These are phyloP conservation scores for Punica granatum DNA, from an alignment of 345 rosid species.

Conservation along the genomic window DNA sequence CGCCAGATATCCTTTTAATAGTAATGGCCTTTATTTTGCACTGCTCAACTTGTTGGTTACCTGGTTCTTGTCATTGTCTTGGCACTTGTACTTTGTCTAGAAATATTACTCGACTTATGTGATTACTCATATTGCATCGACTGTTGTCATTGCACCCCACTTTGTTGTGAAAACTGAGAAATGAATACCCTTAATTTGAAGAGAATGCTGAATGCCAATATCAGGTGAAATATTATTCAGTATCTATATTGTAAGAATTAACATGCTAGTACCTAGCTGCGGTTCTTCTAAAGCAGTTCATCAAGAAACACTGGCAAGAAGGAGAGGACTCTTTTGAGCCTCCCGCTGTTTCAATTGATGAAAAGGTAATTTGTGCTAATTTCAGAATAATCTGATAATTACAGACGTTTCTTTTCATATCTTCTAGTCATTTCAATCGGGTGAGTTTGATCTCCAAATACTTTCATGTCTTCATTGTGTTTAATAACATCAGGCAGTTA, in stretches of 20 bases:
- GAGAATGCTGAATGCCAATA: not conserved
- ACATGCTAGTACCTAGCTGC: slow-evolving; percentile 76
- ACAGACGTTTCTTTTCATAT: not conserved
- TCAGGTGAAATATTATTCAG: not conserved
- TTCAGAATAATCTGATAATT: not conserved
- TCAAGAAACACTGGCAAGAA: slow-evolving; percentile 88
- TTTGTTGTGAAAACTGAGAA: not conserved
- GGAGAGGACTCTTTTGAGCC: slow-evolving; percentile 71
- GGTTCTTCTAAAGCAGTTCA: slow-evolving; percentile 80
- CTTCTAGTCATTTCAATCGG: not conserved
- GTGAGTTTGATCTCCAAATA: not conserved
- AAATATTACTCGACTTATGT: not conserved
- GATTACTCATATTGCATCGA: not conserved
- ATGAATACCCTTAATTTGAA: not conserved
- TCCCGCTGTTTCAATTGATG: slow-evolving; percentile 59
- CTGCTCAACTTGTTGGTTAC: not conserved
- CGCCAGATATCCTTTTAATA: slow-evolving; percentile 80
- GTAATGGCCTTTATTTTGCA: not conserved
- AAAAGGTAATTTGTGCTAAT: slow-evolving; percentile 43
- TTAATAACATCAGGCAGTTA: not conserved
- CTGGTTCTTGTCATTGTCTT: not conserved
- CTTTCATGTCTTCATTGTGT: not conserved
- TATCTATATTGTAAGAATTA: slow-evolving; percentile 31
- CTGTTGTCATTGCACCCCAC: not conserved
- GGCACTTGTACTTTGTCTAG: not conserved